These are phyloP conservation scores for Fraxinus americana DNA, from an alignment of 257 asterid genomes.

Conservation along the genomic window DNA sequence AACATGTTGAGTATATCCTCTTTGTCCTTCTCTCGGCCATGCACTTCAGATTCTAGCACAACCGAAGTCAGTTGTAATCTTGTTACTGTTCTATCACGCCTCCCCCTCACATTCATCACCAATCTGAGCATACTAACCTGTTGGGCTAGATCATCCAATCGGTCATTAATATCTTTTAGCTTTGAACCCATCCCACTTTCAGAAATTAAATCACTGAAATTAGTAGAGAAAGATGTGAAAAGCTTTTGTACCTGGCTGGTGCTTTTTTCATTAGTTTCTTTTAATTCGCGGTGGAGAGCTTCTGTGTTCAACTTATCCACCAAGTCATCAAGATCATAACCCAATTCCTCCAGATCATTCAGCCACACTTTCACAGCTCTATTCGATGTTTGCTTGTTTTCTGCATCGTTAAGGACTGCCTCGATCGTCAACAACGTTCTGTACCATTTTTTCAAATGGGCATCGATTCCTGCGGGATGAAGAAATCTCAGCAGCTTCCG, in stretches of 20 bases:
- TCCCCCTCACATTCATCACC: background rate
- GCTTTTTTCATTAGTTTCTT: background rate
- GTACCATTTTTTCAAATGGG: background rate
- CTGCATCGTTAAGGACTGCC: conserved; percentile 9
- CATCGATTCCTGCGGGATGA: too few species aligned
- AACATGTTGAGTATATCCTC: conserved; percentile 12
- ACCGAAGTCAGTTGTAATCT: conserved; percentile 24
- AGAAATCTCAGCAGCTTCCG: background rate
- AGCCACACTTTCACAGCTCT: too few species aligned
- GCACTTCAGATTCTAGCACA: conserved; percentile 5
- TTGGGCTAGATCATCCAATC: conserved; percentile 7
- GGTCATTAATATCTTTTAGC: conserved; percentile 12
- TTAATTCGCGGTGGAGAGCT: conserved; percentile 17
- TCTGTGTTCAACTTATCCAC: conserved; percentile 25
- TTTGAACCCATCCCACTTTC: background rate
- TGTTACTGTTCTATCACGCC: background rate
- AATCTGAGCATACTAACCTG: conserved; percentile 7
- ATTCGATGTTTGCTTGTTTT: background rate
- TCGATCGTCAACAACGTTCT: background rate
- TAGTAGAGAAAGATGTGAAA: background rate
- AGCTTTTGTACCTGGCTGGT: conserved; percentile 10
- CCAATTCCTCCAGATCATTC: too few species aligned
- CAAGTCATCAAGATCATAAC: background rate
- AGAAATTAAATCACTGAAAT: background rate
- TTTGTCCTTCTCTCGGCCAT: conserved; percentile 20